A percentile compares a stretch with the other conserved stretches of the same genome.
phyloP scores from a whole-genome alignment of 1,139 yeast species.

The Diutina neorugosa region DNA sequence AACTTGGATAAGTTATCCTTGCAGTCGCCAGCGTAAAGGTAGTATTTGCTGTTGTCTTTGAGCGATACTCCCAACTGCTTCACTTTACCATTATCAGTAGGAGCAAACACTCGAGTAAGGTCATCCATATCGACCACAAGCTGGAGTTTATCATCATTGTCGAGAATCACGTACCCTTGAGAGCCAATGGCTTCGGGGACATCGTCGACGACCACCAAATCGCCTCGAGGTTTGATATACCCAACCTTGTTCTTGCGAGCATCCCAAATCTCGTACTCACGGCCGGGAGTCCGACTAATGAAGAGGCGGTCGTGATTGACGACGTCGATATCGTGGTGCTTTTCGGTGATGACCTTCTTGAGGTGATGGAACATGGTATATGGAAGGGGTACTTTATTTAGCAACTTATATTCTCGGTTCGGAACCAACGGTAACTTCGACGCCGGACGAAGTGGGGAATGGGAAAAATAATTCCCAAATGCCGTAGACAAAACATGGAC shows the following conservation, averaged over 20 bases:
- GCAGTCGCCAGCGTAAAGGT: constrained; percentile 55
- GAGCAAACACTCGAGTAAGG: not conserved
- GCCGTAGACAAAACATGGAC: too few relatives aligned
- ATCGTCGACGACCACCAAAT: not conserved
- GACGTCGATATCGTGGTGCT: not conserved
- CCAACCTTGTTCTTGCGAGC: not conserved
- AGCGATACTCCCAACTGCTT: constrained; percentile 20
- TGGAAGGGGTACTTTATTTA: not conserved
- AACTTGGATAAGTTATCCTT: not conserved
- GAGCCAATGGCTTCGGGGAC: not conserved
- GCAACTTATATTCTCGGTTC: not conserved
- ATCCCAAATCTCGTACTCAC: not conserved
- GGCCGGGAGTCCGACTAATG: not conserved
- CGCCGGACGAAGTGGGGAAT: too few relatives aligned
- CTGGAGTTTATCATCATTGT: not conserved
- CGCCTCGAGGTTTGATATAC: not conserved
- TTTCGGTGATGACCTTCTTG: not conserved
- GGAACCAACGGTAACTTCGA: not conserved
- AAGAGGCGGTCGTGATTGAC: not conserved
- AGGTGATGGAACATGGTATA: not conserved
- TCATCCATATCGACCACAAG: not conserved
- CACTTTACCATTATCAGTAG: not conserved
- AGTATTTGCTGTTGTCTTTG: constrained; percentile 85
- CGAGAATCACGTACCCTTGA: not conserved
- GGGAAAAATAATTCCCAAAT: too few relatives aligned